Base-by-base conservation (phyloP, 2,329 filamentous ascomycete species). In the Cylindrodendrum hubeiense region DNA sequence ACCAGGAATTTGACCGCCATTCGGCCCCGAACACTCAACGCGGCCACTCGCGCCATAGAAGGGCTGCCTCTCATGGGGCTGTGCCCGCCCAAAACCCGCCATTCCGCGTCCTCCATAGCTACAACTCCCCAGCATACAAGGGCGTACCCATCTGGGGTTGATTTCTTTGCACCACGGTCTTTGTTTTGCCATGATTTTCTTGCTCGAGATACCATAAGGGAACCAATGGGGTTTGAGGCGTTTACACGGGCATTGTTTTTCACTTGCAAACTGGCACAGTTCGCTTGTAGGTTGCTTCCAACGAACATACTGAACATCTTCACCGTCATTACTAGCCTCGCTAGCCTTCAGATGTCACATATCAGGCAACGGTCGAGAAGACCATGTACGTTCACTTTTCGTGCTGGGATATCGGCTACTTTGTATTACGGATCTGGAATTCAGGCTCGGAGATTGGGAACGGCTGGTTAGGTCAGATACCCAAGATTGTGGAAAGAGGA, bases 41-140 rank as follows among this genome's bases (percentile, higher is more conserved):
- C 17, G 51, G 47, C 21, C 62, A 67, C 21, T 33, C 44, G 2
- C 39, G 21, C 21, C 70, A 74, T 51, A 44, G 65, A 50, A 63
- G 66, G 37, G 52, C 63, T 19, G 50, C 30, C 47, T 71, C 68
- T 5, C 68, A 72, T 41, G 65, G 73, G 12, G 56, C 65, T 3
- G 47, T 62, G 37, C 52, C 67, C 15, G 55, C 57, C 13, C 70
- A 69, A 51, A 69, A 77, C 30, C 74, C 76, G 13, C 85, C 84
- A 9, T 88, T 85, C 65, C 84, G 86, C 1, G 79, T 88, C 12
- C 77, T 88, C 9, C 87, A 89, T 76, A 88, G 86, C 75, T 88
- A 89, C 70, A 87, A 88, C 71, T 87, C 86, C 4, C 86, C 86
- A 5, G 85, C 86, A 6, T 89, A 89, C 70, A 81, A 81, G 28